Evolutionary conservation across 441 rosid species (phyloP), one percentile per base, ranked within the genome.

Genomic region (Gossypium davidsonii): DNA sequence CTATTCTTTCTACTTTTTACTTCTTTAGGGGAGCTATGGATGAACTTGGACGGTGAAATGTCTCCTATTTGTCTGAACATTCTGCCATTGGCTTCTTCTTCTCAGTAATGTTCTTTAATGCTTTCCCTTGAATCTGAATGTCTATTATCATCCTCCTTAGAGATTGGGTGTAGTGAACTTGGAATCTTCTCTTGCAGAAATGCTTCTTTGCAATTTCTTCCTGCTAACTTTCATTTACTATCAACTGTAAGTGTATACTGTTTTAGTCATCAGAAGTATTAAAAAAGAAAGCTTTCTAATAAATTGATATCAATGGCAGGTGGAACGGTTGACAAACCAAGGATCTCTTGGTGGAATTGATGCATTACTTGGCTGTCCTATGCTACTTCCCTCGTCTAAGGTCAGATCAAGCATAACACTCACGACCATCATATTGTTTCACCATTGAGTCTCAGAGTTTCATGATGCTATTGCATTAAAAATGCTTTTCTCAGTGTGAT

Each of bases 321-420:
- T 91, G 75, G 98, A 93, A 83, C 86, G 85, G 76, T 78, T 85
- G 84, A 83, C 93, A 48, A 91, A 88, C 85, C 88, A 84, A 77
- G 97, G 91, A 75, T 93, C 96, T 75, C 95, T 93, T 75, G 89
- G 88, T 14, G 97, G 97, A 77, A 87, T 91, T 67, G 95, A 93
- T 83, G 98, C 98, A 70, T 81, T 93, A 68, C 91, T 93, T 57
- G 98, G 98, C 66, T 89, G 97, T 81, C 97, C 97, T 78, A 83
- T 93, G 77, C 89, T 89, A 74, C 92, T 92, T 81, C 96, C 96
- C 75, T 88, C 92, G 58, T 78, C 90, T 53, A 86, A 91, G 92
- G 96, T 89, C 72, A 83, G 78, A 69, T 73, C n/a, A 61, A 67
- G 71, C 52, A 53, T 60, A 70, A 15, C 15, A 26, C 74, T 58